Evolutionary conservation across 805 yeast species (phyloP), one percentile per base, ranked within the genome.

Genomic region (Millerozyma miso): DNA sequence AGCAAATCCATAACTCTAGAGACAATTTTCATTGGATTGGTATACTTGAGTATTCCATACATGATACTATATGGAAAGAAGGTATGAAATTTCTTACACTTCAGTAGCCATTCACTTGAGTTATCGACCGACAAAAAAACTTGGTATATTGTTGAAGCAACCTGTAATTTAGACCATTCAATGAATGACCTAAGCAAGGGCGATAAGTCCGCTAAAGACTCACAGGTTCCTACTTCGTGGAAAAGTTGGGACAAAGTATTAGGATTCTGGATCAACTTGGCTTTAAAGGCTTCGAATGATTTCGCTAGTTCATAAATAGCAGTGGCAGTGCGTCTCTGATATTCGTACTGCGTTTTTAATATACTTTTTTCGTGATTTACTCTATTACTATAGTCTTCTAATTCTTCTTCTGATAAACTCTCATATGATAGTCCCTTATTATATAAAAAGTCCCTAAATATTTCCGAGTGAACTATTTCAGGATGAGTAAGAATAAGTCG

Each of bases 1-100:
- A 91, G 80, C 45, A 91, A 59, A 53, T 88, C 97, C 31, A 90
- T 76, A 59, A 91, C 66, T 17, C 83, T 79, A 47, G 89, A 85
- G 67, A 88, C 80, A 19, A 91, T 81, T 34, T 83, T 78, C 64
- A 89, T 79, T 2, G 99, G 98, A 56, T 91, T 91, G 0, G 98
- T 88, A 46, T 84, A 80, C 55, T 81, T 76, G 55, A 93, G 62
- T 17, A 91, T 84, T 16, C 87, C 86, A 35, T 82, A 81, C 60
- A 90, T 78, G 31, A 91, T 58, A 1, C 76, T 66, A 60, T 91
- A 93, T 0, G 98, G 99, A 66, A 91, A 79, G 45, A 88, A 56
- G 26, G 73, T 65, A 63, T 91, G 97, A 33, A 93, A 65, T 44
- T 83, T 77, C 49, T 80, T 79, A 26, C 85, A 67, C 55, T 88